Percentiles rank a stretch among this genome's conserved stretches.
Evolutionary conservation across 768 basidiomycete species (phyloP).

Genomic region (Tricholoma matsutake): DNA sequence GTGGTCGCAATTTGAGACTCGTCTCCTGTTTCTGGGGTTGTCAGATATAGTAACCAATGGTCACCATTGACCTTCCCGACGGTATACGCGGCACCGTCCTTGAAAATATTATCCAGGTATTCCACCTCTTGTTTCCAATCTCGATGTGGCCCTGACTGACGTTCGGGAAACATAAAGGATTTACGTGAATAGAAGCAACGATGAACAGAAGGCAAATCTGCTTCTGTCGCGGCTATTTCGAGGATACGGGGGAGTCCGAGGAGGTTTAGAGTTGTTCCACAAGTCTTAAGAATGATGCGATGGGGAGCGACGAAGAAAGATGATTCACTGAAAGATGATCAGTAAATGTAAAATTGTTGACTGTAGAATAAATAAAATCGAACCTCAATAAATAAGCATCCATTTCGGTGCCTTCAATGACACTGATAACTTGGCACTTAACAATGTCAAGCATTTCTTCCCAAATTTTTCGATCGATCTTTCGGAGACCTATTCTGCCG

Average conservation of each 20-base stretch:
- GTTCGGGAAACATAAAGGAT: constrained; percentile 99
- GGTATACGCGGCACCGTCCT: constrained; percentile 88
- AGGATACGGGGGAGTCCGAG: constrained; percentile 93
- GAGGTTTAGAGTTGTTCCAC: constrained; percentile 97
- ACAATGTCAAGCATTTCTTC: constrained; percentile 98
- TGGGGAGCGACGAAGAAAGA: constrained; percentile 95
- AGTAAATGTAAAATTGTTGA: constrained; percentile 4
- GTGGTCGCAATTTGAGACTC: constrained; percentile 6
- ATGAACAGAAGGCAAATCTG: constrained; percentile 67
- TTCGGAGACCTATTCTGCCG: constrained; percentile 69
- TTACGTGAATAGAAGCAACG: constrained; percentile 98
- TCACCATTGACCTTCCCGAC: constrained; percentile 98
- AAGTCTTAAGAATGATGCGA: constrained; percentile 96
- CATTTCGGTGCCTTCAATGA: constrained; percentile 82
- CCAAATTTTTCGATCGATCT: constrained; percentile 76
- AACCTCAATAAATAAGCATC: constrained; percentile 97
- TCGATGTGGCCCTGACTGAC: constrained; percentile 87
- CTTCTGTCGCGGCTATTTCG: constrained; percentile 77
- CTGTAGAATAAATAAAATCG: constrained; percentile 23
- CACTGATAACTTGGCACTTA: constrained; percentile 92
- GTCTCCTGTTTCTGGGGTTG: constrained; percentile 44
- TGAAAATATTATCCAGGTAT: constrained; percentile 88
- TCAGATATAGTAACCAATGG: constrained; percentile 97
- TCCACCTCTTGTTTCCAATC: constrained; percentile 94
- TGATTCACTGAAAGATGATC: constrained; percentile 72